Evolutionary conservation across 2,329 filamentous ascomycete species (phyloP), one percentile per base, ranked within the genome.

Genomic region (Aureobasidium lini): DNA sequence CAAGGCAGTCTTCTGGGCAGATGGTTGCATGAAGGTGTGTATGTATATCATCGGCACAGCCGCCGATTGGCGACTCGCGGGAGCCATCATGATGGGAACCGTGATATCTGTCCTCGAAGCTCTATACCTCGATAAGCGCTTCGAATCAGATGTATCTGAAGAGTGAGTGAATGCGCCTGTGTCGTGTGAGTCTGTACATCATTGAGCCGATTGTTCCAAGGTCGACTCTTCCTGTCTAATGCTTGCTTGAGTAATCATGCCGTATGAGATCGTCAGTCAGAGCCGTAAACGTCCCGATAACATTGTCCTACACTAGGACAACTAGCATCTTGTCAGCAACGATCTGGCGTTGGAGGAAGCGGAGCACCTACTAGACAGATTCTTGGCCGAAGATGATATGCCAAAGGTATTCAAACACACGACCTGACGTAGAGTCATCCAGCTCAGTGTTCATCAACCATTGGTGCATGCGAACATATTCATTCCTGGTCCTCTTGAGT

Each of bases 341-440:
- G 7, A n/a, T 32, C n/a, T 16, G 10, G 29, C 6, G 18, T 31
- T 18, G 7, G 8, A 15, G 1, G 28, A 18, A 9, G 6, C n/a
- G 23, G 1, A 10, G 15, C 4, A 53, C 57, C 13, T 32, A 60
- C 57, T 57, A 61, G 3, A 61, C 59, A 43, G 44, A 37, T 8
- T 50, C 44, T 16, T 36, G 34, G 31, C 59, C 59, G 36, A 61
- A 61, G 1, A 61, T 37, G 16, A 61, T 50, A 40, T 87, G 85
- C 84, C 84, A 88, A 16, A 84, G 70, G 64, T 85, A 87, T 67
- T 87, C 84, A 68, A 86, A 78, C 2, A 86, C 77, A 23, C 84
- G 74, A 1, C 84, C 84, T 31, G 79, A 83, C 29, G 80, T 59
- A 36, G 32, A 18, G 47, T 62, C 82, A 5, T 75, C 75, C 53